Evolutionary conservation across 805 yeast species (phyloP), one percentile per base, ranked within the genome.

Genomic region (Teunomyces gatunensis): DNA sequence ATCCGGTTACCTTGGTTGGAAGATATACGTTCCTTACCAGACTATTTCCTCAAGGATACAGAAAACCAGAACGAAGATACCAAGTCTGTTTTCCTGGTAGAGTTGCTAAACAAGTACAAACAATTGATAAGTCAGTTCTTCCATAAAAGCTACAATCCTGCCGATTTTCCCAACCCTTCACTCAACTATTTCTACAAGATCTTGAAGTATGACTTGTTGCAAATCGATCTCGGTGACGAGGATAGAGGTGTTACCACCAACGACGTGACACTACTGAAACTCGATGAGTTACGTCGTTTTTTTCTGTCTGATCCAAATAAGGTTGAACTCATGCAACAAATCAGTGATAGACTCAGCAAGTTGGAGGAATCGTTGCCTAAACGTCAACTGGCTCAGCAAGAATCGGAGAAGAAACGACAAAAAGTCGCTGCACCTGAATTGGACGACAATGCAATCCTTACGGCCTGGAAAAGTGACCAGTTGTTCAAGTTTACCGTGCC

Each of bases 1-100:
- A 74, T 86, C 6, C 73, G 76, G 27, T 55, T 87, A 18, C 97
- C 98, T 1, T 86, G 79, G 72, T 65, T 80, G 12, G 95, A 89
- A 54, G 92, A 89, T 60, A 64, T 89, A 3, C 71, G 97, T 44
- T 73, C 78, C 29, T 63, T 81, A 3, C 97, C 97, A 0, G 65
- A 64, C 17, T 51, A 63, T 44, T 51, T 58, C 41, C 37, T 61
- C 23, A 45, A 49, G 33, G 52, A 47, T 42, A 40, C 34, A 33
- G 48, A 45, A 23, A 47, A 50, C 37, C 44, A 49, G 10, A 33
- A 49, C 3, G 56, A 45, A 6, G 40, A 37, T 20, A 23, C 29
- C 12, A 40, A 46, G 27, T 47, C 45, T 2, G 56, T 54, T 48
- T 30, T 53, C 5, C 44, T 46, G 10, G 49, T 60, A 21, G 57